Evolutionary conservation across 495 filamentous ascomycete species (phyloP).

Genomic region (Talaromyces ruber): DNA sequence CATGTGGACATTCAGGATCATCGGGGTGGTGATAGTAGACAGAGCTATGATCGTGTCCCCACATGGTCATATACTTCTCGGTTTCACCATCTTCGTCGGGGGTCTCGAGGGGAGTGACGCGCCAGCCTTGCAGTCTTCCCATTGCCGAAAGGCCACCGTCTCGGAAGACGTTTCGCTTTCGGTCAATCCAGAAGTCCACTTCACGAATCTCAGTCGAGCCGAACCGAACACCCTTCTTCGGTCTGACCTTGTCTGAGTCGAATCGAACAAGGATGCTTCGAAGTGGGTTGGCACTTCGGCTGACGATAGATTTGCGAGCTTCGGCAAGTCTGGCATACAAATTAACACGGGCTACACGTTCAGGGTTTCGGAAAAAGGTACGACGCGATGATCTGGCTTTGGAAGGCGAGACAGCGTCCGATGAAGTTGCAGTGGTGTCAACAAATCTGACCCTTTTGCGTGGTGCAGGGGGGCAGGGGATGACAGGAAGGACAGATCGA

Average conservation of each 20-base stretch:
- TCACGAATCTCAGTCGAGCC: constrained; percentile 10
- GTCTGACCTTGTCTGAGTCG: not conserved
- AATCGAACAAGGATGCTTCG: constrained; percentile 6
- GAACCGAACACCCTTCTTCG: constrained; percentile 18
- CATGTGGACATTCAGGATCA: not conserved
- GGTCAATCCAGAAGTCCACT: constrained; percentile 16
- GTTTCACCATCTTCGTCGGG: constrained; percentile 16
- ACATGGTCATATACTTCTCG: constrained; percentile 16
- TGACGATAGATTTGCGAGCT: not conserved
- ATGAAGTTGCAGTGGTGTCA: not conserved
- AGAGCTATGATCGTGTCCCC: constrained; percentile 10
- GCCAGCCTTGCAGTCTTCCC: constrained; percentile 17
- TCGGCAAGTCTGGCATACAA: not conserved
- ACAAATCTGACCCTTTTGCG: constrained; percentile 4
- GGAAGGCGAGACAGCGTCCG: not conserved
- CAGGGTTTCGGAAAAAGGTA: not conserved
- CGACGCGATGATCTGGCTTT: not conserved
- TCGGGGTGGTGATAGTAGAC: not conserved
- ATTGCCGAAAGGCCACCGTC: constrained; percentile 9
- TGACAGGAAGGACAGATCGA: not conserved
- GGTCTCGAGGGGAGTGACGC: constrained; percentile 10
- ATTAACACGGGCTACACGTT: not conserved
- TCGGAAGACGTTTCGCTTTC: constrained; percentile 11
- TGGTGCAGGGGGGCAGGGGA: not conserved
- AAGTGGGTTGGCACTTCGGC: constrained; percentile 1